Base-by-base conservation (phyloP, 129 eudicot species). In the Pulicaria dysenterica region DNA sequence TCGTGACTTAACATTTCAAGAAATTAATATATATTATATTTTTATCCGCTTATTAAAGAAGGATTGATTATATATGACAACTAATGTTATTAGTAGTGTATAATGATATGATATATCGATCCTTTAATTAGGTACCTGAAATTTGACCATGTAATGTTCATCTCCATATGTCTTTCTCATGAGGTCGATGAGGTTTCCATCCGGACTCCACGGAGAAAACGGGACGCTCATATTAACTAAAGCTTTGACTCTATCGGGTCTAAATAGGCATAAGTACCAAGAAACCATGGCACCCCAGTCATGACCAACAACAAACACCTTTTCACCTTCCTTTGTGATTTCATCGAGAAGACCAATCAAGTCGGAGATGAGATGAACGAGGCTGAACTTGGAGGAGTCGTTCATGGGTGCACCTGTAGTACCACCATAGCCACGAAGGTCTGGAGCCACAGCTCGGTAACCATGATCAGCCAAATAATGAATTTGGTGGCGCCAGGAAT, bases 401-500 rank as follows among this genome's bases (percentile, higher is more conserved):
- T 70, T 38, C 4, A 73, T 3, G 7, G 88, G 85, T 6, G 76
- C 85, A 17, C 84, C 81, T 7, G 76, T 72, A 16, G 79, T 80
- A 58, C 36, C 85, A 14, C 88, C 88, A 3, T 62, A 84, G 17
- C 81, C 88, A 0, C 83, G 74, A 36, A 84, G 79, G 72, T 84
- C 83, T 5, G 88, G 88, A 4, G 88, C 88, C 42, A 77, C 75
- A n/a, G 82, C 85, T 2, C 85, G 83, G 76, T 77, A 84, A 6
- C 88, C 85, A 3, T 73, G 74, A 31, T 72, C 65, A 3, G 88
- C 80, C 10, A 81, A 15, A 72, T 65, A 75, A 11, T 73, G 1
- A 37, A 80, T 81, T 51, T 84, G 88, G 81, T 84, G 88, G 64
- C 83, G 82, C 88, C 88, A 84, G 0, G 82, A 53, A 77, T 84